Base-by-base conservation (phyloP, 2,329 filamentous ascomycete species). In the Ramichloridium luteum region DNA sequence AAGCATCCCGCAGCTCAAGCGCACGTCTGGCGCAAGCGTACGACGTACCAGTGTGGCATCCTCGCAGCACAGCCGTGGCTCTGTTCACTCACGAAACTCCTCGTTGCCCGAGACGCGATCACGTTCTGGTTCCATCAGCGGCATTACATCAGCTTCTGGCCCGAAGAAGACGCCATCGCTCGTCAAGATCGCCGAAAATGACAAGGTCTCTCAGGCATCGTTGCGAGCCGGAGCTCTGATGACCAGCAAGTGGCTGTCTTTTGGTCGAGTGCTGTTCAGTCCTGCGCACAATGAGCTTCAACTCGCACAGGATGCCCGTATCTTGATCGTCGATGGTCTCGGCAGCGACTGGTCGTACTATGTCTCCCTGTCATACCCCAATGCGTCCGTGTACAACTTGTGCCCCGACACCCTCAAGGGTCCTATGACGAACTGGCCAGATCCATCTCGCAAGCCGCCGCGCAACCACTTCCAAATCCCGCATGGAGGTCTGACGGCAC, bases 271-370 rank as follows among this genome's bases (percentile, higher is more conserved):
- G 0, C 64, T 90, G 3, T 86, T 90, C 59, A 85, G 80, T 44
- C 81, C 83, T 8, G 74, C 80, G 4, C 72, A 82, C 15, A 77
- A 82, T 27, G 76, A 83, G 43, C 65, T 86, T 13, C 58, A 71
- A 23, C 60, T 70, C 12, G 59, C 67, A 1, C 65, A 50, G 54
- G 57, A 78, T 67, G 60, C 70, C 59, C 33, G 77, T 62, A 73
- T 90, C 15, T 65, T 90, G 3, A 77, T 90, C 12, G 68, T 90
- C 35, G 82, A 90, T 57, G 82, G 82, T 4, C 73, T 90, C 16
- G 82, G 82, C n/a, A 86, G 85, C 48, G 82, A 90, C 50, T 90
- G 82, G 82, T 86, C 81, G 0, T 86, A 83, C 53, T 88, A 85
- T 45, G 80, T 80, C 13, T 80, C 82, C 5, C 74, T 86, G 49